Percentiles rank a stretch among this genome's conserved stretches.
phyloP scores from a whole-genome alignment of 257 asterid genomes.

The Echites panduratus region DNA sequence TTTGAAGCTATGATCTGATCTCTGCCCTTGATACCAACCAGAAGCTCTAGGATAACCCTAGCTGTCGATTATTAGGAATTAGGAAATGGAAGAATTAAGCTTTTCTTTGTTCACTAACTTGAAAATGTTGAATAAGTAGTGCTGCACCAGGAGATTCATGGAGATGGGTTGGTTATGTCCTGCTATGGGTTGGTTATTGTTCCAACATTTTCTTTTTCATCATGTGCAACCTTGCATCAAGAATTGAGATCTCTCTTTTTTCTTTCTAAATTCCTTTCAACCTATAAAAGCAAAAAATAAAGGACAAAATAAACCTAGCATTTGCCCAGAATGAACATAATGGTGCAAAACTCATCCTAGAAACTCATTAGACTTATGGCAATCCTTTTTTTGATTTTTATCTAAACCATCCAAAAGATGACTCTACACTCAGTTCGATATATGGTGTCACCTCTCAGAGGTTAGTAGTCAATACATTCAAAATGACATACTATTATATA shows the following conservation, averaged over 20 bases:
- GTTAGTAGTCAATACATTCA: background rate
- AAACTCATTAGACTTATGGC: background rate
- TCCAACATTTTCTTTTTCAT: background rate
- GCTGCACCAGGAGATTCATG: constrained; percentile 53
- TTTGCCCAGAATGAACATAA: background rate
- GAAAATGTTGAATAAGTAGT: constrained; percentile 57
- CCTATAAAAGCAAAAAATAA: background rate
- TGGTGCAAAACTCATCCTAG: background rate
- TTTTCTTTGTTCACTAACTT: constrained; percentile 54
- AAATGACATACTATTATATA: background rate
- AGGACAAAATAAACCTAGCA: background rate
- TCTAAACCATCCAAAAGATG: background rate
- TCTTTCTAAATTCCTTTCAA: background rate
- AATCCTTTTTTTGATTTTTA: background rate
- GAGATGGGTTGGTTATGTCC: constrained; percentile 59
- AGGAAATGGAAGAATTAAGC: constrained; percentile 61
- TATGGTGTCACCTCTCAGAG: background rate
- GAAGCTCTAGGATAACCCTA: constrained; percentile 69
- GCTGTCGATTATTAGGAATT: constrained; percentile 59
- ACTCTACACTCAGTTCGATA: background rate
- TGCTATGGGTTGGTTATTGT: constrained; percentile 40
- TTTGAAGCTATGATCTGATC: constrained; percentile 39
- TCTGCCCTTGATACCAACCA: constrained; percentile 71
- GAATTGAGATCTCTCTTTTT: background rate
- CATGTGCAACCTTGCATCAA: background rate